phyloP scores from a whole-genome alignment of 2,329 filamentous ascomycete species.

The Aspergillus bombycis region DNA sequence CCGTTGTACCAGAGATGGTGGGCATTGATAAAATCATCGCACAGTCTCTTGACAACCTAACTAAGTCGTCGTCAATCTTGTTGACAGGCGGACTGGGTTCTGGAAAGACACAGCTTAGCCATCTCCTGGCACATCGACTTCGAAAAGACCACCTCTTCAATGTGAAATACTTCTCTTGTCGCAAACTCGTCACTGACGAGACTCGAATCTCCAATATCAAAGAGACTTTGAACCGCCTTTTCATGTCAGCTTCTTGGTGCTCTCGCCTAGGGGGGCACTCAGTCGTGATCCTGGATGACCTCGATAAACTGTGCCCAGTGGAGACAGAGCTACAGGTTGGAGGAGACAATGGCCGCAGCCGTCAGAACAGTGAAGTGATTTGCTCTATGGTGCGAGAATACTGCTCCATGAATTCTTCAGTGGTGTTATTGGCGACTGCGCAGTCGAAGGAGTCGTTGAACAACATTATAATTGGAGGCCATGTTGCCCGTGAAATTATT shows the following conservation, averaged over 20 bases:
- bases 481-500: conserved; percentile 89
- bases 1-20: conserved; percentile 66
- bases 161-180: conserved; percentile 82
- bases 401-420: conserved; percentile 75
- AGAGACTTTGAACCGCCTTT: conserved; percentile 79
- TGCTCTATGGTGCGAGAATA: conserved; percentile 82
- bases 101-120: conserved; percentile 82
- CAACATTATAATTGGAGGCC: conserved; percentile 84
- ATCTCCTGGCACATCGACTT: conserved; percentile 73
- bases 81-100: conserved; percentile 87
- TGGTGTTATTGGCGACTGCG: conserved; percentile 86
- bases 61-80: conserved; percentile 85
- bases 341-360: conserved; percentile 88
- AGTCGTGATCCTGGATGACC: conserved; percentile 85
- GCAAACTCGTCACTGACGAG: conserved; percentile 87
- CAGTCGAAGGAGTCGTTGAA: conserved; percentile 93
- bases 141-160: conserved; percentile 76
- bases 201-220: conserved; percentile 88
- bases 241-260: conserved; percentile 89
- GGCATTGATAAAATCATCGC: conserved; percentile 79
- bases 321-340: conserved; percentile 95
- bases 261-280: conserved; percentile 82
- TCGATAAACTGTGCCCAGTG: conserved; percentile 88
- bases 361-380: conserved; percentile 88
- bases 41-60: conserved; percentile 74